Conservation (phyloP, 2,329 filamentous ascomycete genomes). For the Diaporthe citrichinensis region DNA sequence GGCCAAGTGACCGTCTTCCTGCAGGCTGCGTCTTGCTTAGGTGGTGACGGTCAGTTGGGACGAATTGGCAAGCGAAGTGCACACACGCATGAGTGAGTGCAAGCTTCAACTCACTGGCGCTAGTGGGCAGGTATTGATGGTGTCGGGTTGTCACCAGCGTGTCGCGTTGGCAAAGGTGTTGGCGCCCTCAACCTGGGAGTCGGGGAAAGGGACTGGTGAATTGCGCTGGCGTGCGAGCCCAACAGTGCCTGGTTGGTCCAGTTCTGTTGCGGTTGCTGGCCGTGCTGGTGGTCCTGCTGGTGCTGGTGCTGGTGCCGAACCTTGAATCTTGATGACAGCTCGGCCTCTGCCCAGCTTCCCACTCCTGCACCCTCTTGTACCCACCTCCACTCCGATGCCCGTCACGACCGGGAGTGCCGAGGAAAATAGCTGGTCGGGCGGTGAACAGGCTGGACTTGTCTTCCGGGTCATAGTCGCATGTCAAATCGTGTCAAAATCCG, state of each 20-base stretch:
- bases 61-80: slow-evolving; percentile 10
- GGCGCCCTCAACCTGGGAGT: slow-evolving; percentile 5
- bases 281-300: not conserved
- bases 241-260: not conserved
- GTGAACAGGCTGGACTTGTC: slow-evolving; percentile 32
- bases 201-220: not conserved
- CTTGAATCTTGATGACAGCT: slow-evolving; percentile 33
- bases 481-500: slow-evolving; percentile 22
- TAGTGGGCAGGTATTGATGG: not conserved
- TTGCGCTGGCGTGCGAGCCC: slow-evolving; percentile 9
- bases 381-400: slow-evolving; percentile 29
- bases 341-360: slow-evolving; percentile 28
- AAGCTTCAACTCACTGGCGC: slow-evolving; percentile 2
- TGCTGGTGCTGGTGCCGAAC: slow-evolving; percentile 27
- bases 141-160: slow-evolving; percentile 16
- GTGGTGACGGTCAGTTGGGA: slow-evolving; percentile 20
- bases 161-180: not conserved
- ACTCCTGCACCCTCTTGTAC: slow-evolving; percentile 20
- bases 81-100: not conserved
- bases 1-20: slow-evolving; percentile 18
- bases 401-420: slow-evolving; percentile 34
- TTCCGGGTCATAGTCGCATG: slow-evolving; percentile 38
- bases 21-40: slow-evolving; percentile 7
- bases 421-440: slow-evolving; percentile 35
- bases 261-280: slow-evolving; percentile 8